phyloP scores from a whole-genome alignment of 1,139 yeast species.

The Zygosaccharomyces pseudobailii region DNA sequence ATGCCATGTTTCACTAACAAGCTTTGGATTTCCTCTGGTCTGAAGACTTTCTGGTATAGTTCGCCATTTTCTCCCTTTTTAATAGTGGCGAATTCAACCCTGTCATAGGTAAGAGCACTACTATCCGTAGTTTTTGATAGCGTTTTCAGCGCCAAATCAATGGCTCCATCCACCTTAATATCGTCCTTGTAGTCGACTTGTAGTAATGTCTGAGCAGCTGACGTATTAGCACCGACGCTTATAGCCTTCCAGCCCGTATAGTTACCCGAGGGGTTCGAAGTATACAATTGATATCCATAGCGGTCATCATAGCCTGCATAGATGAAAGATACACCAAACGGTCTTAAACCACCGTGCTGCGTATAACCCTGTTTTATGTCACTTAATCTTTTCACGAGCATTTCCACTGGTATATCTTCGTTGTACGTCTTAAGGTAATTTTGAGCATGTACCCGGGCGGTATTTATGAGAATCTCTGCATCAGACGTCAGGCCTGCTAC shows the following conservation, averaged over 20 bases:
- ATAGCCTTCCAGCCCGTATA: constrained; percentile 99
- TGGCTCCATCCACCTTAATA: constrained; percentile 69
- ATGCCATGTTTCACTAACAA: constrained; percentile 74
- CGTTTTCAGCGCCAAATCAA: constrained; percentile 85
- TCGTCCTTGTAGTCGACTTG: constrained; percentile 94
- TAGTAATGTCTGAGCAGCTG: constrained; percentile 91
- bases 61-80: constrained; percentile 46
- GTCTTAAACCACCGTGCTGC: constrained; percentile 97
- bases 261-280: constrained; percentile 96
- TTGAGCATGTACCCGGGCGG: constrained; percentile 85
- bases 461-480: constrained; percentile 85
- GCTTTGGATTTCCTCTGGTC: constrained; percentile 67
- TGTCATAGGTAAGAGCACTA: constrained; percentile 77
- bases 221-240: constrained; percentile 91
- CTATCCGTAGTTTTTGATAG: constrained; percentile 93
- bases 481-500: constrained; percentile 99
- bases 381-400: constrained; percentile 81
- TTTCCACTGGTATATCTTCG: constrained; percentile 89
- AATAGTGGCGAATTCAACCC: constrained; percentile 85
- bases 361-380: constrained; percentile 97
- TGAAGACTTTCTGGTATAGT: constrained; percentile 71
- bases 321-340: constrained; percentile 94
- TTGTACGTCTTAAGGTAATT: constrained; percentile 77
- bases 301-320: constrained; percentile 95
- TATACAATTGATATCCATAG: constrained; percentile 85